These are phyloP conservation scores for Strobilomyces echinocephalus DNA, from an alignment of 768 basidiomycete genomes.

Conservation along the genomic window DNA sequence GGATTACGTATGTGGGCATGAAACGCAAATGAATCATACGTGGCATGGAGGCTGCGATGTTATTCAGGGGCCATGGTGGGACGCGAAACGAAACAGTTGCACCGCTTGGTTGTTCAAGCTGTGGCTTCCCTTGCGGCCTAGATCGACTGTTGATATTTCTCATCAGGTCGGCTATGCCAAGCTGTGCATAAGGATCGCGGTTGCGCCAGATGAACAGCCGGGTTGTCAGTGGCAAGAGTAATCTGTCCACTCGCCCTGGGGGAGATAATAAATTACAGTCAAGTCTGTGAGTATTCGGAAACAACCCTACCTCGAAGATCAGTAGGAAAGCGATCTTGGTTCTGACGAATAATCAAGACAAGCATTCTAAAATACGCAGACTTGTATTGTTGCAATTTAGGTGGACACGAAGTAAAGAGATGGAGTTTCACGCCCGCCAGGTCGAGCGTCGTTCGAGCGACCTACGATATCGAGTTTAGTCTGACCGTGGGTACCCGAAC, in stretches of 20 bases:
- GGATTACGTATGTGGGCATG: neutral
- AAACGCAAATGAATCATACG: conserved; percentile 26
- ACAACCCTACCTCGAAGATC: conserved; percentile 26
- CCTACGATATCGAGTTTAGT: conserved; percentile 27
- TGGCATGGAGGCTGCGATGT: conserved; percentile 32
- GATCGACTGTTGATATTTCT: conserved; percentile 13
- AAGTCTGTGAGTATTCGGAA: neutral
- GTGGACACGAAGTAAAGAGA: conserved; percentile 43
- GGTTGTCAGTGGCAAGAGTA: conserved; percentile 32
- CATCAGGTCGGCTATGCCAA: conserved; percentile 33
- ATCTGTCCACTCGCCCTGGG: conserved; percentile 29
- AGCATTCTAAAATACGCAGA: conserved; percentile 47
- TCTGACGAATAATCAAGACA: conserved; percentile 35
- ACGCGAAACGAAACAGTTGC: conserved; percentile 9
- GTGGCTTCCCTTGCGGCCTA: conserved; percentile 13
- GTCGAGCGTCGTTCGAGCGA: conserved; percentile 44
- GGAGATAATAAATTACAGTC: neutral
- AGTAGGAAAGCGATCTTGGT: conserved; percentile 21
- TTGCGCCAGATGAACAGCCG: conserved; percentile 27
- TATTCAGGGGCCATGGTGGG: conserved; percentile 24
- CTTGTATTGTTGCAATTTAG: conserved; percentile 39
- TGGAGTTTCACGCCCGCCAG: conserved; percentile 40
- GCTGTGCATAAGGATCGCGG: conserved; percentile 29
- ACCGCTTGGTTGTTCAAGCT: conserved; percentile 14
- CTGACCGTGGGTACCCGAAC: neutral